Conservation (phyloP, 1,284 basidiomycete species). For the Volvariella surrecta region DNA sequence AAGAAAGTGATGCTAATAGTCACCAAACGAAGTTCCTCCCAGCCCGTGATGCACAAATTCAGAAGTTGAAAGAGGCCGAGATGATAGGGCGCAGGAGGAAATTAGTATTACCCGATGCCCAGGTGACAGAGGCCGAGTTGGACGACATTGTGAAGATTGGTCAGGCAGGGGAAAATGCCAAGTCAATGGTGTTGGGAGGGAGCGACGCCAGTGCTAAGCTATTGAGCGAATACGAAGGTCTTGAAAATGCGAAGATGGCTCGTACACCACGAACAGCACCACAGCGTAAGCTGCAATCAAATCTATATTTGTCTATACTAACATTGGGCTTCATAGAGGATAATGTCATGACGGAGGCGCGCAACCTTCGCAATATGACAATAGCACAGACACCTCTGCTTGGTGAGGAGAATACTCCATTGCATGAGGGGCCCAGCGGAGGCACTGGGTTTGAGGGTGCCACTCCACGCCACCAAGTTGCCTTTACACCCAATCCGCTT, state of each 20-base stretch:
- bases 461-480: constrained; percentile 80
- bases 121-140: constrained; percentile 93
- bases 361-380: constrained; percentile 91
- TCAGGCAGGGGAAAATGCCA: constrained; percentile 83
- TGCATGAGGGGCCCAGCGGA: constrained; percentile 63
- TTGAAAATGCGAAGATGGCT: constrained; percentile 85
- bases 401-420: constrained; percentile 93
- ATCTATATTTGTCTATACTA: constrained; percentile 1
- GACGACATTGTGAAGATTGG: constrained; percentile 99
- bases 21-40: constrained; percentile 91
- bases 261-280: constrained; percentile 89
- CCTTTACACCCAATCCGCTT: constrained; percentile 94
- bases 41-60: constrained; percentile 93
- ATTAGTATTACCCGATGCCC: constrained; percentile 81
- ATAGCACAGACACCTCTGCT: constrained; percentile 90
- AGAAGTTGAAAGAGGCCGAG: constrained; percentile 95
- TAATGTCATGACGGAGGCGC: constrained; percentile 89
- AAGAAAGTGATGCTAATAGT: constrained; percentile 42
- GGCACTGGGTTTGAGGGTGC: constrained; percentile 90
- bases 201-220: constrained; percentile 82
- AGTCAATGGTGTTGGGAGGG: constrained; percentile 74
- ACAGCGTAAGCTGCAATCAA: constrained; percentile 57
- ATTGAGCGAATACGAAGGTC: constrained; percentile 86
- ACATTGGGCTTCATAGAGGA: constrained; percentile 54
- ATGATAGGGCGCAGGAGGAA: constrained; percentile 87